Evolutionary conservation across 2,329 filamentous ascomycete genomes (phyloP).

Genomic region (Venturia aucupariae): DNA sequence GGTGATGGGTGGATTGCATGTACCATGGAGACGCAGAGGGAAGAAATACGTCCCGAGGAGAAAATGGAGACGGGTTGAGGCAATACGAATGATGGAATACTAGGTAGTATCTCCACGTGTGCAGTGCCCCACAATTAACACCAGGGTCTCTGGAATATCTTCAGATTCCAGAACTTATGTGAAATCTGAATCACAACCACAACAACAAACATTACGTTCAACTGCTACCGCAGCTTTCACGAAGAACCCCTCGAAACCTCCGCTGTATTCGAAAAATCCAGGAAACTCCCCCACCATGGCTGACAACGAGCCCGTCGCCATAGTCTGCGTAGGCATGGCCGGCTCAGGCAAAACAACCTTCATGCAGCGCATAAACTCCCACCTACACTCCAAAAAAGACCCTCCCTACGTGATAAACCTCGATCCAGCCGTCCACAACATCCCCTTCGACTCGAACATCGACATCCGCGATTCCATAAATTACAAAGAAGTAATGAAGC

Average conservation of each 20-base stretch:
- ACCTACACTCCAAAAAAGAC: conserved; percentile 71
- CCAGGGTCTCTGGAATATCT: background rate
- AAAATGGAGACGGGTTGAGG: background rate
- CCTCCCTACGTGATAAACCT: conserved; percentile 95
- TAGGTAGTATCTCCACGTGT: background rate
- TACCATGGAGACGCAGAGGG: too few relatives aligned
- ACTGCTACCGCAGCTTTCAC: too few relatives aligned
- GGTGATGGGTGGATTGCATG: too few relatives aligned
- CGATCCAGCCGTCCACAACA: conserved; percentile 84
- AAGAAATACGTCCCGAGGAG: background rate
- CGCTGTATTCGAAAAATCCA: background rate
- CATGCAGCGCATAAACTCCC: conserved; percentile 94
- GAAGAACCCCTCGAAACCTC: background rate
- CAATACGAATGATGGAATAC: background rate
- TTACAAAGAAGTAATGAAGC: conserved; percentile 99
- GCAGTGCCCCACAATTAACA: background rate
- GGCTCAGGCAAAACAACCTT: conserved; percentile 99
- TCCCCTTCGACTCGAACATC: conserved; percentile 95
- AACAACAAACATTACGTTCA: background rate
- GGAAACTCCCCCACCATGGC: background rate
- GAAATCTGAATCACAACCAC: background rate
- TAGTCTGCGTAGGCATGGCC: conserved; percentile 97
- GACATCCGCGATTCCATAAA: conserved; percentile 98
- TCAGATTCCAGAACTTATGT: background rate
- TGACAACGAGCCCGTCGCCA: conserved; percentile 50